Percentiles rank a stretch among this genome's conserved stretches.
phyloP scores from a whole-genome alignment of 768 basidiomycete species.

The Mycena vitilis region DNA sequence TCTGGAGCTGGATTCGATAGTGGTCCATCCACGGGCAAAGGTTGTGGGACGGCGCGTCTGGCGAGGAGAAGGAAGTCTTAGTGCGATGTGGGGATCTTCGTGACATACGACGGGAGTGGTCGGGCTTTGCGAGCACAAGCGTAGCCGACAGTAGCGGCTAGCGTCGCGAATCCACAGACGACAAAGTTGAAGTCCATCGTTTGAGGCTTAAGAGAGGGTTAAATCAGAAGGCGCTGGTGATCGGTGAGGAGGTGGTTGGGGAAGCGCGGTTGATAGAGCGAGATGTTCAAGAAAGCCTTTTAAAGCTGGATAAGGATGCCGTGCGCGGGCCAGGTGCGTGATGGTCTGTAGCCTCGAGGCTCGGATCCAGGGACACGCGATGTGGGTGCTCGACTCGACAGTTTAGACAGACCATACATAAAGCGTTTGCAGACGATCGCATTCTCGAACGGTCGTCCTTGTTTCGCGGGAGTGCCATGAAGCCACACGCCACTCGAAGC shows the following conservation, averaged over 20 bases:
- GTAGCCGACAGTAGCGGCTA: constrained; percentile 71
- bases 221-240: neutral
- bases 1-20: constrained; percentile 3
- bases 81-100: constrained; percentile 44
- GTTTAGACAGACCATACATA: constrained; percentile 19
- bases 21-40: neutral
- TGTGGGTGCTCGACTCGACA: constrained; percentile 17
- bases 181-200: constrained; percentile 66
- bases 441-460: neutral
- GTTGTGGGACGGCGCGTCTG: constrained; percentile 17
- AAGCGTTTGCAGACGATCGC: neutral
- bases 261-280: constrained; percentile 5
- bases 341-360: constrained; percentile 31
- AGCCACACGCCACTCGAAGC: too few relatives aligned
- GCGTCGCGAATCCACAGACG: constrained; percentile 67
- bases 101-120: constrained; percentile 37
- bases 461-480: neutral
- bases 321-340: constrained; percentile 33
- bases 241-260: constrained; percentile 8
- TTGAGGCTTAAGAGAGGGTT: constrained; percentile 48
- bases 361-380: constrained; percentile 30
- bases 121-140: constrained; percentile 58
- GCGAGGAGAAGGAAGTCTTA: constrained; percentile 5
- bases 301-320: constrained; percentile 32
- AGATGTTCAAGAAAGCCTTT: constrained; percentile 5